phyloP scores from a whole-genome alignment of 331 rosid species.

The Cucumis variabilis region DNA sequence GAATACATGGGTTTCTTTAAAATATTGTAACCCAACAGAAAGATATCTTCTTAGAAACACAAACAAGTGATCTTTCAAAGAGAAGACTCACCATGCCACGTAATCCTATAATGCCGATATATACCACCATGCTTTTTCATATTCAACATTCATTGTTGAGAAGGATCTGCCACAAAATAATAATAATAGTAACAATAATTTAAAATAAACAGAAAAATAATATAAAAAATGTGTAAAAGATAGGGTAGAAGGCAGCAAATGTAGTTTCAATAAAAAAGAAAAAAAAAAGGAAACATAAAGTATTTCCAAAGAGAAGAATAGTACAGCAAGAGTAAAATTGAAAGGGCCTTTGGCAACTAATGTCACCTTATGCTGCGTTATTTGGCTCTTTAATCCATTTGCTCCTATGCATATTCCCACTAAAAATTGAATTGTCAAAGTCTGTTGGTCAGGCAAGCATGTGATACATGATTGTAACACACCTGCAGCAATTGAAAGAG shows the following conservation, averaged over 20 bases:
- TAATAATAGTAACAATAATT: not conserved
- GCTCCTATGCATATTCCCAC: not conserved
- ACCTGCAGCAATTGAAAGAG: not conserved
- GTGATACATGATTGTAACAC: not conserved
- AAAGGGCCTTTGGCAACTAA: slow-evolving; percentile 9
- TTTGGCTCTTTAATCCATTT: not conserved
- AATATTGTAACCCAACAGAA: not conserved
- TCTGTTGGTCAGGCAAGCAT: not conserved
- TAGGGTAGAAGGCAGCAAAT: not conserved
- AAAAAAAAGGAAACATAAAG: slow-evolving; percentile 17
- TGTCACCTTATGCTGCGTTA: not conserved
- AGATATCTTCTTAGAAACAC: not conserved
- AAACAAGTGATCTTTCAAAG: not conserved
- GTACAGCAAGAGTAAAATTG: not conserved
- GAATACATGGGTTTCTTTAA: not conserved
- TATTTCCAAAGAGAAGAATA: slow-evolving; percentile 11
- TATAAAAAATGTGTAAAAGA: not conserved
- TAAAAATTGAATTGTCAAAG: not conserved
- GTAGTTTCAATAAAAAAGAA: not conserved
- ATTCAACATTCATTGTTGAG: not conserved
- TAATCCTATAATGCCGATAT: not conserved
- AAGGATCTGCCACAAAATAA: not conserved
- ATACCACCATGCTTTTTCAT: not conserved
- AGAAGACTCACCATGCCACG: not conserved
- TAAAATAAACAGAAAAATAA: not conserved